A percentile compares a stretch with the other conserved stretches of the same genome.
Evolutionary conservation across 2,329 filamentous ascomycete species (phyloP).

Genomic region (Blastomyces silverae): DNA sequence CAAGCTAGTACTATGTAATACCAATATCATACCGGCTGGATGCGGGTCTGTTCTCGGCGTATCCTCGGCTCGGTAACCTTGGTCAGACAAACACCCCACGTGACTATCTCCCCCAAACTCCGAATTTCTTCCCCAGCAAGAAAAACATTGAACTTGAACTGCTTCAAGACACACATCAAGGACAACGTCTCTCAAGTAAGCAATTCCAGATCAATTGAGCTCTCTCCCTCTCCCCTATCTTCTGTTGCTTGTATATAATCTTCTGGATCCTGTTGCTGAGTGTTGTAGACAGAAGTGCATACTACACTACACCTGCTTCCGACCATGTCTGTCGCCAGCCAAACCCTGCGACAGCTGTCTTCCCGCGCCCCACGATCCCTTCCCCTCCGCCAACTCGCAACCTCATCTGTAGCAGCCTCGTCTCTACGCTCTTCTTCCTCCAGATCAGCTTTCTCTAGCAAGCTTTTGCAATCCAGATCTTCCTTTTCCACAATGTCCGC

Average conservation of each 20-base stretch:
- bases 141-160: neutral
- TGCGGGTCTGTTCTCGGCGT: neutral
- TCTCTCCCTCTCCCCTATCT: neutral
- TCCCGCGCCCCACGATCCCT: constrained; percentile 38
- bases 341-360: constrained; percentile 39
- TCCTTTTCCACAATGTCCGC: constrained; percentile 42
- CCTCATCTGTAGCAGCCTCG: constrained; percentile 40
- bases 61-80: constrained; percentile 8
- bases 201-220: constrained; percentile 4
- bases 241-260: neutral
- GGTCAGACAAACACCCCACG: neutral
- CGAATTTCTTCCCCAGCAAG: neutral
- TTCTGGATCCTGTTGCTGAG: constrained; percentile 5
- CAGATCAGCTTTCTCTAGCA: constrained; percentile 27
- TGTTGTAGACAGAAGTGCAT: constrained; percentile 1
- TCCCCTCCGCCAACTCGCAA: constrained; percentile 37
- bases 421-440: constrained; percentile 27
- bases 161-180: neutral
- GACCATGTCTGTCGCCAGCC: constrained; percentile 38
- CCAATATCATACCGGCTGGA: constrained; percentile 3
- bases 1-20: neutral
- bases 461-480: constrained; percentile 24
- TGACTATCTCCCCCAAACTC: neutral
- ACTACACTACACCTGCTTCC: neutral
- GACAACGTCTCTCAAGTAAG: constrained; percentile 1